Percentiles rank a stretch among this genome's conserved stretches.
These are phyloP conservation scores for Monosporascus sp. DNA, from an alignment of 2,329 filamentous ascomycete genomes.

Conservation along the genomic window DNA sequence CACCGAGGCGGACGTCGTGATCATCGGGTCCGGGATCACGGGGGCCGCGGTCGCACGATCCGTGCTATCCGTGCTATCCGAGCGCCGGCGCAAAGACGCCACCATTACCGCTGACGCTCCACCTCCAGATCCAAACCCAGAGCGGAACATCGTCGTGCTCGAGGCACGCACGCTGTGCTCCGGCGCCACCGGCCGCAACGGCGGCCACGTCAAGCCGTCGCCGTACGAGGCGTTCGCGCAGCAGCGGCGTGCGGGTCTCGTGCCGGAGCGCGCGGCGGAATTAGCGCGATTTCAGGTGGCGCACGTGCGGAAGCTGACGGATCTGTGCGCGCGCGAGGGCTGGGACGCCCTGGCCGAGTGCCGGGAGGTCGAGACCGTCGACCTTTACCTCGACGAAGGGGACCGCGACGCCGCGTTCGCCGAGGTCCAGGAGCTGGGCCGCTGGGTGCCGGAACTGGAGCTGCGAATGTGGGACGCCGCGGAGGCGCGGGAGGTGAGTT, in stretches of 20 bases:
- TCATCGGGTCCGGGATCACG: constrained; percentile 53
- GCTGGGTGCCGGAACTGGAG: constrained; percentile 36
- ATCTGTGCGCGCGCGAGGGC: constrained; percentile 32
- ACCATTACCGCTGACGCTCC: too few relatives aligned
- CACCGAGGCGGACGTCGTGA: constrained; percentile 39
- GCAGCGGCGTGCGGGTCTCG: constrained; percentile 24
- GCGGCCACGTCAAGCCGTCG: constrained; percentile 44
- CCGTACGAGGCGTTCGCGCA: constrained; percentile 37
- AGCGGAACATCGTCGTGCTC: constrained; percentile 37
- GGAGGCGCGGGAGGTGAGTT: constrained; percentile 26
- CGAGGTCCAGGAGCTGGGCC: constrained; percentile 28
- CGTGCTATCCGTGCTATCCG: constrained; percentile 15
- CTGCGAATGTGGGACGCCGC: constrained; percentile 29
- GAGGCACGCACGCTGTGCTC: constrained; percentile 46
- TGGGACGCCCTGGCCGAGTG: constrained; percentile 31
- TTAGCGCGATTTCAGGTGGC: constrained; percentile 40
- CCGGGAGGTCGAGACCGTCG: constrained; percentile 41
- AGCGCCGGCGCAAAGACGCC: constrained; percentile 1
- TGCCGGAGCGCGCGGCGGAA: constrained; percentile 32
- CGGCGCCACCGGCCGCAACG: constrained; percentile 51
- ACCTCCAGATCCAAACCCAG: neutral
- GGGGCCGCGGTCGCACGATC: constrained; percentile 36
- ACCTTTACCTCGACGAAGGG: constrained; percentile 37
- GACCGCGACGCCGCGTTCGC: constrained; percentile 29
- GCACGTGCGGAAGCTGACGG: constrained; percentile 34